These are phyloP conservation scores for Macadamia integrifolia DNA, from an alignment of 164 flowering plant genomes.

Conservation along the genomic window DNA sequence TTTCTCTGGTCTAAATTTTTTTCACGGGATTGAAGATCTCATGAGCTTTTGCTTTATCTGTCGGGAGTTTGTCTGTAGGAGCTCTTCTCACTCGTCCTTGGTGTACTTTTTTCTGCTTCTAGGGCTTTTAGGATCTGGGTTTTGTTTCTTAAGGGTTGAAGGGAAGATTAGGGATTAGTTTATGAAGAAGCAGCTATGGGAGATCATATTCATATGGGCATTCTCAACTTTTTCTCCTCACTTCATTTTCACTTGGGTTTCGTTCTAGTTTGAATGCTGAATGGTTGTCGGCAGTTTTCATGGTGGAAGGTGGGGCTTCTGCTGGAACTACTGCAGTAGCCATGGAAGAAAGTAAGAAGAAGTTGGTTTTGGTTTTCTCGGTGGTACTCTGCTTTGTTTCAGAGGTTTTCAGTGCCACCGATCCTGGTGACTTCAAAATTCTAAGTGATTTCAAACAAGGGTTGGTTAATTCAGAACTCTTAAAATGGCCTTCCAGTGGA, in stretches of 20 bases:
- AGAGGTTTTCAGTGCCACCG: conserved; percentile 32
- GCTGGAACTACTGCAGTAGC: not conserved
- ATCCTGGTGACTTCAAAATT: conserved; percentile 51
- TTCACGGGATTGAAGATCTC: not conserved
- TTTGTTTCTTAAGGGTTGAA: conserved; percentile 2
- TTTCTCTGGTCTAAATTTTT: not conserved
- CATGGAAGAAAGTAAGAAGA: conserved; percentile 14
- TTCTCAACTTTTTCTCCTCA: not conserved
- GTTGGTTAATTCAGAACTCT: conserved; percentile 61
- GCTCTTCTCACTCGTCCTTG: not conserved
- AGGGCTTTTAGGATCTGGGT: conserved; percentile 16
- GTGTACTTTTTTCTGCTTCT: not conserved
- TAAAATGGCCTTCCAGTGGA: conserved; percentile 59
- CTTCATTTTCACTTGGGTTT: not conserved
- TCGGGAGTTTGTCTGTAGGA: not conserved
- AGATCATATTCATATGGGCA: not conserved
- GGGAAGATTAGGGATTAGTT: conserved; percentile 5
- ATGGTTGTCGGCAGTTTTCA: conserved; percentile 4
- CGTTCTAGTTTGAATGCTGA: conserved; percentile 13
- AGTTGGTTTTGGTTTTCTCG: conserved; percentile 15
- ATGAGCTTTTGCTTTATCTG: not conserved
- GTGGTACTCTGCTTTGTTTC: conserved; percentile 13
- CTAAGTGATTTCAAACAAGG: conserved; percentile 59
- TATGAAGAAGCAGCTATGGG: conserved; percentile 5
- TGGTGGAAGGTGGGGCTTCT: not conserved